A percentile compares a stretch with the other conserved stretches of the same genome.
Evolutionary conservation across 148 eudicot genomes (phyloP).

Genomic region (Beta vulgaris): DNA sequence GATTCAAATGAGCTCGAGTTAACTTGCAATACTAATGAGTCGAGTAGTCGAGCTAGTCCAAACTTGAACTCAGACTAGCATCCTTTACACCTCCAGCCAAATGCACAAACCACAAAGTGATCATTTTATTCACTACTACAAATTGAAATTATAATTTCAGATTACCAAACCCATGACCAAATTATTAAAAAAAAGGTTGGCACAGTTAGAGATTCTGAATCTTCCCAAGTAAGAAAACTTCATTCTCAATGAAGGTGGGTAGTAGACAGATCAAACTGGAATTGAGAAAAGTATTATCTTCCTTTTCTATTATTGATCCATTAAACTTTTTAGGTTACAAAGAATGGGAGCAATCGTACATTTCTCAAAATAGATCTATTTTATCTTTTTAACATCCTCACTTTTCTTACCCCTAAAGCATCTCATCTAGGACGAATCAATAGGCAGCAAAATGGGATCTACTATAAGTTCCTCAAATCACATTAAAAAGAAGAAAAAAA

Average conservation of each 20-base stretch:
- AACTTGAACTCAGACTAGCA: too few relatives aligned
- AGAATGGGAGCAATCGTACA: constrained; percentile 17
- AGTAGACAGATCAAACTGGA: background rate
- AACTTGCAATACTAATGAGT: too few relatives aligned
- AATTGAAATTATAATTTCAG: background rate
- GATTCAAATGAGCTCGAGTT: too few relatives aligned
- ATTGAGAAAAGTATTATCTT: background rate
- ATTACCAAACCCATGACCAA: background rate
- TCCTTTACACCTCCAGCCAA: too few relatives aligned
- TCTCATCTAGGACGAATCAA: constrained; percentile 22
- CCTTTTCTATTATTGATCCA: constrained; percentile 10
- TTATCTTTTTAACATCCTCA: constrained; percentile 11
- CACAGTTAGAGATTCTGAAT: background rate
- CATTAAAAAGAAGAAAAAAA: background rate
- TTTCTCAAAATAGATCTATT: constrained; percentile 12
- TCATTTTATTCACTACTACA: background rate
- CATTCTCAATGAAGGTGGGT: background rate
- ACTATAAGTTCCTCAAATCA: background rate
- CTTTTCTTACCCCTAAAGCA: constrained; percentile 26
- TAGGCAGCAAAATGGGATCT: constrained; percentile 18
- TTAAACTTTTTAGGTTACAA: background rate
- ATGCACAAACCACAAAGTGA: too few relatives aligned
- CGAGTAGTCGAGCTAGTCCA: too few relatives aligned
- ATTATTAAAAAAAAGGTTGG: background rate
- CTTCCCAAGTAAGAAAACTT: background rate